Conservation (phyloP, 2,329 filamentous ascomycete genomes). For the Colletotrichum spinosum region DNA sequence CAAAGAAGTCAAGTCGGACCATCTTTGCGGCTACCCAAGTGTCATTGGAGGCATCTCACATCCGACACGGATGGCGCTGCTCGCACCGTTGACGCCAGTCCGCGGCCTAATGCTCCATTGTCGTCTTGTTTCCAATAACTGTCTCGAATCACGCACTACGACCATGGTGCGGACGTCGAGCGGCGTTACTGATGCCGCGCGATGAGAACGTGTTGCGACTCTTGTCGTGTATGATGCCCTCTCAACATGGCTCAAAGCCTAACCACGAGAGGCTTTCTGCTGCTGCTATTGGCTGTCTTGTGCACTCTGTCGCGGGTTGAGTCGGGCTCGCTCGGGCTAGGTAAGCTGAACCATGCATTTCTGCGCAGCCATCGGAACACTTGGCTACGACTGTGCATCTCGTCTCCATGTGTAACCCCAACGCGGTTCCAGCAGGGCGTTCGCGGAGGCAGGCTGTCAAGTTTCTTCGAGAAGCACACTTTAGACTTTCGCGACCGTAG, state of each 20-base stretch:
- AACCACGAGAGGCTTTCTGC: too few species aligned
- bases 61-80: slow-evolving; percentile 21
- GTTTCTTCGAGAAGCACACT: neutral
- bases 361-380: neutral
- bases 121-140: neutral
- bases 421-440: slow-evolving; percentile 10
- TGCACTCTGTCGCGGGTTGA: too few species aligned
- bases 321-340: slow-evolving; percentile 3
- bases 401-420: slow-evolving; percentile 29
- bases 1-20: slow-evolving; percentile 17
- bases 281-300: too few species aligned
- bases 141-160: slow-evolving; percentile 10
- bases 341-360: slow-evolving; percentile 20
- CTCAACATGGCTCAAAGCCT: neutral
- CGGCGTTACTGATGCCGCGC: neutral
- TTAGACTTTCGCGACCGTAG: slow-evolving; percentile 20
- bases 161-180: neutral
- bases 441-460: too few species aligned
- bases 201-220: neutral
- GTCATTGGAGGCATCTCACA: neutral
- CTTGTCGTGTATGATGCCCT: too few species aligned
- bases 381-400: neutral
- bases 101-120: neutral
- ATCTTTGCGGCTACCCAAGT: slow-evolving; percentile 3
- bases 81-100: too few species aligned